Evolutionary conservation across 371 early-diverging fungal genomes (phyloP).

Genomic region (Mortierella sp.): DNA sequence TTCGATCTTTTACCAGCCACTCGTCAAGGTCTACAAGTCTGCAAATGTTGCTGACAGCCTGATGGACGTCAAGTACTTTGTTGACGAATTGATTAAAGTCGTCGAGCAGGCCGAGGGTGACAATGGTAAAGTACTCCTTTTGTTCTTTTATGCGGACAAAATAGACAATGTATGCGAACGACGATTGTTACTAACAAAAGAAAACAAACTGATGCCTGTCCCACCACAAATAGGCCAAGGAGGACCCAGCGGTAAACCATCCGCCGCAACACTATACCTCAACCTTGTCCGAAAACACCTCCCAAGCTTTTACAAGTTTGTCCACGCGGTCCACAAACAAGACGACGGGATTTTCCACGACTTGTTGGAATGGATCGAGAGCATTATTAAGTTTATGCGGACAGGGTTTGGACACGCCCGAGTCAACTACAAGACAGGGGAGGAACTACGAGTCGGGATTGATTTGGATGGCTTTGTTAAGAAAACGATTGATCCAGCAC

Average conservation of each 20-base stretch:
- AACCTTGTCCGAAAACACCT: constrained; percentile 69
- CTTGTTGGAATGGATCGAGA: constrained; percentile 62
- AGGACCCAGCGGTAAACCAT: constrained; percentile 20
- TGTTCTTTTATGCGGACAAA: background rate
- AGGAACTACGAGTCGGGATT: constrained; percentile 35
- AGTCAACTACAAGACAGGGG: constrained; percentile 27
- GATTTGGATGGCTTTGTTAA: constrained; percentile 44
- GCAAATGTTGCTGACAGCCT: constrained; percentile 77
- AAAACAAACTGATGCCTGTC: background rate
- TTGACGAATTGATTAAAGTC: constrained; percentile 70
- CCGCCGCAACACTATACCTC: constrained; percentile 49
- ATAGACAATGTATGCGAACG: no score
- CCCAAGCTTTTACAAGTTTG: constrained; percentile 70
- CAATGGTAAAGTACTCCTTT: constrained; percentile 28
- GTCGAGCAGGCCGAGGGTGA: constrained; percentile 63
- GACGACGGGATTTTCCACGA: constrained; percentile 62
- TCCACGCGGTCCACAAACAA: constrained; percentile 73
- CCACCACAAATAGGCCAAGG: constrained; percentile 17
- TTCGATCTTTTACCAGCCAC: constrained; percentile 75
- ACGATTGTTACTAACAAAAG: no score
- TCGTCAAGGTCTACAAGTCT: constrained; percentile 76
- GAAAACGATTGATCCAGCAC: background rate
- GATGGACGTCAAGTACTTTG: constrained; percentile 68
- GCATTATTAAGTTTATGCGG: constrained; percentile 55
- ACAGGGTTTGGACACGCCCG: constrained; percentile 38